Evolutionary conservation across 2,329 filamentous ascomycete genomes (phyloP).

Genomic region (Macrophomina phaseolina): DNA sequence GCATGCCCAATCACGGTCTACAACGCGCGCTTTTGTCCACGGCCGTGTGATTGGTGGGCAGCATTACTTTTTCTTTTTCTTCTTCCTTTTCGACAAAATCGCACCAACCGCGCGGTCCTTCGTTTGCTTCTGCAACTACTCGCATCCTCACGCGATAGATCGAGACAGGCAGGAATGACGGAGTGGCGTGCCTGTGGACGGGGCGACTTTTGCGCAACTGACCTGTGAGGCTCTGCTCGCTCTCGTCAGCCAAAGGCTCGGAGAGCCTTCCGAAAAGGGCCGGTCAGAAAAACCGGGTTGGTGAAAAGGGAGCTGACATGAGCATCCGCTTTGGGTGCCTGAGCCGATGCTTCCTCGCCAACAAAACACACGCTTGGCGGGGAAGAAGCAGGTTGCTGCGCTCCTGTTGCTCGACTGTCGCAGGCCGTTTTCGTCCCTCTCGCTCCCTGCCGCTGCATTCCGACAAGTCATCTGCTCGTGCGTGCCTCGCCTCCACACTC

Average conservation of each 20-base stretch:
- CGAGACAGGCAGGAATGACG: background rate
- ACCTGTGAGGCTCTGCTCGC: constrained; percentile 20
- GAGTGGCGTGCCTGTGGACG: background rate
- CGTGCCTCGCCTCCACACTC: background rate
- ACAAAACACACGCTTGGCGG: background rate
- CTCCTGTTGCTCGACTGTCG: background rate
- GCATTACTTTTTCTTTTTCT: background rate
- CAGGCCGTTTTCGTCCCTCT: background rate
- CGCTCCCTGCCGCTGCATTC: constrained; percentile 15
- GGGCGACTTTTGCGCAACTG: background rate
- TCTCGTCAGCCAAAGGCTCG: constrained; percentile 10
- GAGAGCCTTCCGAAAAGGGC: background rate
- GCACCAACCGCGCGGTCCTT: constrained; percentile 17
- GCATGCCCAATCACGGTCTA: constrained; percentile 16
- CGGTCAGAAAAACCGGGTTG: background rate
- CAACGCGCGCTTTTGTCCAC: background rate
- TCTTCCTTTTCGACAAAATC: constrained; percentile 8
- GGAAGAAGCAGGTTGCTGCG: background rate
- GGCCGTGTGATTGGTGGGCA: constrained; percentile 4
- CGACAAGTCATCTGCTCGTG: constrained; percentile 14
- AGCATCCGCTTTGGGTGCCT: constrained; percentile 18
- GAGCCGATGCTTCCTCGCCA: constrained; percentile 5
- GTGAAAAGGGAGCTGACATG: constrained; percentile 17
- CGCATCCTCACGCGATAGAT: background rate
- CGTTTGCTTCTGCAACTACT: constrained; percentile 2